Percentiles rank a stretch among this genome's conserved stretches.
Evolutionary conservation across 306 rosid genomes (phyloP).

Genomic region (Rubus parviflorus): DNA sequence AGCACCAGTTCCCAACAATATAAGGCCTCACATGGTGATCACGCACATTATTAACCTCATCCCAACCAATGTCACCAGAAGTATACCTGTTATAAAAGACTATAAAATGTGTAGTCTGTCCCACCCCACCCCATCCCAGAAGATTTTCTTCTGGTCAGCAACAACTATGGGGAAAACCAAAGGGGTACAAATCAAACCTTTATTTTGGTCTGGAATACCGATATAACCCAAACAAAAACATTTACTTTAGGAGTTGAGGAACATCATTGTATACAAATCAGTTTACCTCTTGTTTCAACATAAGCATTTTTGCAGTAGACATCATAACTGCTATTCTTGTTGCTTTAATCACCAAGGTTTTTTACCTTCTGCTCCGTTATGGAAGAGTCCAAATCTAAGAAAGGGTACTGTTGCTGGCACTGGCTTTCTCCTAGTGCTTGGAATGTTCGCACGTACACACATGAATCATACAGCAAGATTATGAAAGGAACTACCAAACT

Average conservation of each 20-base stretch:
- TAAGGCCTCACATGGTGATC: conserved; percentile 76
- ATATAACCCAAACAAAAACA: too few relatives aligned
- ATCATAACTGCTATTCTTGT: too few relatives aligned
- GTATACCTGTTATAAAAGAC: conserved; percentile 62
- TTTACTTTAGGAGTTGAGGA: too few relatives aligned
- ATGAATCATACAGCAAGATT: not conserved
- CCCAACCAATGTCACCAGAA: conserved; percentile 78
- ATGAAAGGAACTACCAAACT: not conserved
- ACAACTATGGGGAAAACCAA: conserved; percentile 79
- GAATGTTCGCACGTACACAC: not conserved
- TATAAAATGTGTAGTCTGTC: conserved; percentile 63
- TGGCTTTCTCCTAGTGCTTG: not conserved
- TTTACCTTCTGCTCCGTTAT: too few relatives aligned
- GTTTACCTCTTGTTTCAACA: too few relatives aligned
- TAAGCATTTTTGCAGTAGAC: too few relatives aligned
- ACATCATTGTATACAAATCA: too few relatives aligned
- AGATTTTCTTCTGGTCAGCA: conserved; percentile 79
- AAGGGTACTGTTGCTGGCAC: not conserved
- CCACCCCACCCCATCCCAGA: conserved; percentile 89
- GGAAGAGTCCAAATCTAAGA: too few relatives aligned
- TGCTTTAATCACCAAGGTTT: too few relatives aligned
- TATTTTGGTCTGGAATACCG: too few relatives aligned
- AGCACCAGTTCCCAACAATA: conserved; percentile 89
- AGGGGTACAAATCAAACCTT: conserved; percentile 28
- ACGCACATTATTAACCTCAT: conserved; percentile 55